phyloP scores from a whole-genome alignment of 345 rosid species.

The Citrus unshiu region DNA sequence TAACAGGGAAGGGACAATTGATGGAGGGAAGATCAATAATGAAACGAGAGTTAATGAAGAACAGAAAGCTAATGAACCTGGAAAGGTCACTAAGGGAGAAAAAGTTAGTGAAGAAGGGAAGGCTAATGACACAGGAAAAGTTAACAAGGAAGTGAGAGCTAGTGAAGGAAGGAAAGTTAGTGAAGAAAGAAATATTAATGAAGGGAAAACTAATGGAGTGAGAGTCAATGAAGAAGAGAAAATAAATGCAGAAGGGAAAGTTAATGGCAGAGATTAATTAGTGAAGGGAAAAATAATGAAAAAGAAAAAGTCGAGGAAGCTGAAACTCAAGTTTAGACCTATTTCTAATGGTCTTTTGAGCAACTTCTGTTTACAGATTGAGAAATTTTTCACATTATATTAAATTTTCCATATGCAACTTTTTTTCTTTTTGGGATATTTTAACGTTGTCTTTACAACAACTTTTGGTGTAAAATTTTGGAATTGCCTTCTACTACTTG shows the following conservation, averaged over 20 bases:
- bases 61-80: slow-evolving; percentile 8
- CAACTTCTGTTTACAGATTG: not conserved
- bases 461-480: not conserved
- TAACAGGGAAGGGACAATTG: not conserved
- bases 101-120: not conserved
- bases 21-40: not conserved
- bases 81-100: not conserved
- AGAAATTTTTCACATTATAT: not conserved
- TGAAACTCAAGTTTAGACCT: not conserved
- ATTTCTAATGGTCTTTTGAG: not conserved
- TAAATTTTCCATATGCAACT: not conserved
- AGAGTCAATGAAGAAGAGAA: not conserved
- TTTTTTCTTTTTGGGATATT: not conserved
- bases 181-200: not conserved
- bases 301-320: not conserved
- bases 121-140: not conserved
- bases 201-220: not conserved
- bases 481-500: not conserved
- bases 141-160: not conserved
- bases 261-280: not conserved
- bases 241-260: not conserved
- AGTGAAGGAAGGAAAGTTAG: slow-evolving; percentile 4
- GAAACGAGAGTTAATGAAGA: not conserved
- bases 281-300: not conserved
- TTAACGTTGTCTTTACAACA: not conserved